Conservation (phyloP, 805 yeast genomes). For the Saturnispora quitensis region DNA sequence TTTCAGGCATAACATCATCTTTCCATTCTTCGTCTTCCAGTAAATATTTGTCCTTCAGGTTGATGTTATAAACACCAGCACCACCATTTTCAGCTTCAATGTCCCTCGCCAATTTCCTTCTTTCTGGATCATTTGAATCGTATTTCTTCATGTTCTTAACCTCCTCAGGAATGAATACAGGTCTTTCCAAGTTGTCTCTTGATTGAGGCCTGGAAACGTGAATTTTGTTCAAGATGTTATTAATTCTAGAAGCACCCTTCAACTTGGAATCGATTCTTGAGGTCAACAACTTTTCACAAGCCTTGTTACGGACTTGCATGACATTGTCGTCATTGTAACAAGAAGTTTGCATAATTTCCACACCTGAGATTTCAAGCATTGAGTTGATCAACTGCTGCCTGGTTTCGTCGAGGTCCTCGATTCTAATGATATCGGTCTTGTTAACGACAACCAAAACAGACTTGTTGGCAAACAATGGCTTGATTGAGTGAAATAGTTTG, state of each 20-base stretch:
- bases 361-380: constrained; percentile 60
- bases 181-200: constrained; percentile 78
- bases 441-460: constrained; percentile 92
- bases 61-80: constrained; percentile 94
- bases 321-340: constrained; percentile 92
- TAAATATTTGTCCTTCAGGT: constrained; percentile 84
- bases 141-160: constrained; percentile 53
- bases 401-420: constrained; percentile 73
- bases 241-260: constrained; percentile 84
- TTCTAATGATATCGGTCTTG: constrained; percentile 83
- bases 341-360: constrained; percentile 87
- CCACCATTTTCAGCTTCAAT: constrained; percentile 95
- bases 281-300: constrained; percentile 92
- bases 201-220: constrained; percentile 87
- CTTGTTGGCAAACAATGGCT: constrained; percentile 95
- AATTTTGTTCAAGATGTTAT: constrained; percentile 85
- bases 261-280: constrained; percentile 95
- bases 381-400: constrained; percentile 64
- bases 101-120: constrained; percentile 77
- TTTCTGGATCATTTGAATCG: constrained; percentile 71
- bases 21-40: constrained; percentile 97
- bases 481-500: constrained; percentile 90
- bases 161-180: constrained; percentile 75
- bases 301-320: constrained; percentile 92
- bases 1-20: constrained; percentile 94